These are phyloP conservation scores for Aphanomyces invadans DNA, from an alignment of 352 stramenopile genomes.

Conservation along the genomic window DNA sequence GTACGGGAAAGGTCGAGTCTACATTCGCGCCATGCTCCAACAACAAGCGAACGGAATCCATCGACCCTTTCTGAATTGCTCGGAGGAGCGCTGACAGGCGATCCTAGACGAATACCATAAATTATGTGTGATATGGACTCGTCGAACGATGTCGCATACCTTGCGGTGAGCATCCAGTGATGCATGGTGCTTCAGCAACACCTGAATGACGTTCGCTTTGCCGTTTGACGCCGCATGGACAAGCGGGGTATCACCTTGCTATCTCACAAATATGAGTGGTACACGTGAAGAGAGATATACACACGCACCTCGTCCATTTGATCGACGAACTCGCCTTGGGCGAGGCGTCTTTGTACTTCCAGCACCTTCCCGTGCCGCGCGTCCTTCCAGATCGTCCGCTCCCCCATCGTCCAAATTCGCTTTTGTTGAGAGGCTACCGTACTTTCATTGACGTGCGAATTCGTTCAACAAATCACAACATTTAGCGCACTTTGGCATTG, in stretches of 20 bases:
- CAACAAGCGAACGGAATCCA: conserved; percentile 5
- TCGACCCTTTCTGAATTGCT: conserved; percentile 12
- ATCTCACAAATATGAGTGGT: neutral
- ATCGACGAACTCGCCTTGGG: conserved; percentile 11
- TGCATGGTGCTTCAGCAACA: conserved; percentile 8
- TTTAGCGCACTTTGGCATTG: neutral
- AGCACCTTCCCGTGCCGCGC: conserved; percentile 19
- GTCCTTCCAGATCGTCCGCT: conserved; percentile 16
- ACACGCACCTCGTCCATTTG: conserved; percentile 19
- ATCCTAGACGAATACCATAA: neutral
- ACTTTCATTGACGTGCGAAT: neutral
- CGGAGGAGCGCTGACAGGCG: conserved; percentile 18
- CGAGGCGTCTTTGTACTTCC: conserved; percentile 15
- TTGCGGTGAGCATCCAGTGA: conserved; percentile 10
- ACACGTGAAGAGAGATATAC: neutral
- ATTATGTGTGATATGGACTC: neutral
- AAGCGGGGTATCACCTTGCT: conserved; percentile 14
- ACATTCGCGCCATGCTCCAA: conserved; percentile 4
- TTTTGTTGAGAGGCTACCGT: neutral
- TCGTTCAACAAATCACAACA: neutral
- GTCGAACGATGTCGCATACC: neutral
- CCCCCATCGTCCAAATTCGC: neutral
- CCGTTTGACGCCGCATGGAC: conserved; percentile 18
- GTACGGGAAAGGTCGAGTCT: conserved; percentile 18
- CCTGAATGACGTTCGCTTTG: conserved; percentile 8